Evolutionary conservation across 2,329 filamentous ascomycete genomes (phyloP).

Genomic region (Tolypocladium inflatum): DNA sequence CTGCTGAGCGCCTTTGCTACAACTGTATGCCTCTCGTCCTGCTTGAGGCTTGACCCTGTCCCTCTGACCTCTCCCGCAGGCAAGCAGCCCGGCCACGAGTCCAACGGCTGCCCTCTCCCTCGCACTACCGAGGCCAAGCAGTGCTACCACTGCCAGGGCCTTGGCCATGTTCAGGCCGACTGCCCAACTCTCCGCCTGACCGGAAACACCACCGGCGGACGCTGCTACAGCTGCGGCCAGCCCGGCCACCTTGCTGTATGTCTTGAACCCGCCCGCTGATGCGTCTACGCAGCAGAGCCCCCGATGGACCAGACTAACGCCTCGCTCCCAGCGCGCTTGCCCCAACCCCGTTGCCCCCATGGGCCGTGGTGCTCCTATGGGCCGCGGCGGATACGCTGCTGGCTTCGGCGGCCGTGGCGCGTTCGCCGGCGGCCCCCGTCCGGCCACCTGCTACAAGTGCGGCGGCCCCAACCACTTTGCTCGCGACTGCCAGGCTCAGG

Average conservation of each 20-base stretch:
- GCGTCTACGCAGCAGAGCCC: not conserved
- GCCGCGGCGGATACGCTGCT: conserved; percentile 59
- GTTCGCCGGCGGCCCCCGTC: conserved; percentile 59
- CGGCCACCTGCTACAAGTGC: conserved; percentile 66
- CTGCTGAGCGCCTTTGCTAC: conserved; percentile 96
- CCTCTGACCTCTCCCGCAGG: conserved; percentile 27
- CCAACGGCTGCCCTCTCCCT: conserved; percentile 91
- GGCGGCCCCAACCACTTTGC: conserved; percentile 94
- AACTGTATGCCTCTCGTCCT: conserved; percentile 61
- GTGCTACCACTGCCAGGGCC: conserved; percentile 98
- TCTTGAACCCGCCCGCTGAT: conserved; percentile 8
- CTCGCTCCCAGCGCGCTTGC: conserved; percentile 59
- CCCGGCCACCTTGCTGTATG: conserved; percentile 83
- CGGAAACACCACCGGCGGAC: conserved; percentile 70
- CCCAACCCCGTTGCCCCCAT: conserved; percentile 59
- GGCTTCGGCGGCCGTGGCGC: conserved; percentile 62
- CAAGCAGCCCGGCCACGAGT: conserved; percentile 93
- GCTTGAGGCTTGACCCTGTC: not conserved
- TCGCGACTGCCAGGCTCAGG: conserved; percentile 94
- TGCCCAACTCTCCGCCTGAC: conserved; percentile 93
- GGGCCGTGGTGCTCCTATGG: conserved; percentile 57
- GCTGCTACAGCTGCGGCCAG: conserved; percentile 95
- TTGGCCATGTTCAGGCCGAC: conserved; percentile 97
- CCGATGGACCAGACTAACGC: not conserved
- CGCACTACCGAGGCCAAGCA: conserved; percentile 98